Percentiles rank a stretch among this genome's conserved stretches.
These are phyloP conservation scores for Lactarius hatsudake DNA, from an alignment of 768 basidiomycete species.

Conservation along the genomic window DNA sequence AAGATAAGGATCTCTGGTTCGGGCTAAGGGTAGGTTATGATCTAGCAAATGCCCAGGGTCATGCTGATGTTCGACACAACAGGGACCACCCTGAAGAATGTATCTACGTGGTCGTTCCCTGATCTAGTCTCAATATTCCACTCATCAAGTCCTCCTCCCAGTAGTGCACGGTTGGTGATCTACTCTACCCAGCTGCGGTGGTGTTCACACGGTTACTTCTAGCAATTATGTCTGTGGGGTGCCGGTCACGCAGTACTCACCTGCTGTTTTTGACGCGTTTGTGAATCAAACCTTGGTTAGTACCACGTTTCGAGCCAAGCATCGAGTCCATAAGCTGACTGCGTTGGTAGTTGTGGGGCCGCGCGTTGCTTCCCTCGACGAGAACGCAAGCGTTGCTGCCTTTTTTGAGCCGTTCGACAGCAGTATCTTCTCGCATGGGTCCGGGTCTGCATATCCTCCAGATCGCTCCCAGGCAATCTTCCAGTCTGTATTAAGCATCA, in stretches of 20 bases:
- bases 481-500: not conserved
- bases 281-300: not conserved
- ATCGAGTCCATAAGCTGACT: not conserved
- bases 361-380: not conserved
- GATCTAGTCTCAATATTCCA: not conserved
- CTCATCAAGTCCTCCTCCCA: not conserved
- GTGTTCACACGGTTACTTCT: not conserved
- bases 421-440: slow-evolving; percentile 11
- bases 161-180: not conserved
- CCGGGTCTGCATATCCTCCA: slow-evolving; percentile 18
- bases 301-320: not conserved
- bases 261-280: not conserved
- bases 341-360: slow-evolving; percentile 8
- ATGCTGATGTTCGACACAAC: not conserved
- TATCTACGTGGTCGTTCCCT: slow-evolving; percentile 3
- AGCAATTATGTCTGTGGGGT: not conserved
- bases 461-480: slow-evolving; percentile 16
- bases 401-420: slow-evolving; percentile 9
- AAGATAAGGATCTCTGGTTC: slow-evolving; percentile 12
- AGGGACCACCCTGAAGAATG: not conserved
- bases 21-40: slow-evolving; percentile 5
- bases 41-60: not conserved
- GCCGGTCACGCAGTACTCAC: not conserved
- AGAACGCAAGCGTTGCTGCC: not conserved
- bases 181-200: not conserved